Evolutionary conservation across 2,329 filamentous ascomycete species (phyloP).

Genomic region (Trichoderma arundinaceum): DNA sequence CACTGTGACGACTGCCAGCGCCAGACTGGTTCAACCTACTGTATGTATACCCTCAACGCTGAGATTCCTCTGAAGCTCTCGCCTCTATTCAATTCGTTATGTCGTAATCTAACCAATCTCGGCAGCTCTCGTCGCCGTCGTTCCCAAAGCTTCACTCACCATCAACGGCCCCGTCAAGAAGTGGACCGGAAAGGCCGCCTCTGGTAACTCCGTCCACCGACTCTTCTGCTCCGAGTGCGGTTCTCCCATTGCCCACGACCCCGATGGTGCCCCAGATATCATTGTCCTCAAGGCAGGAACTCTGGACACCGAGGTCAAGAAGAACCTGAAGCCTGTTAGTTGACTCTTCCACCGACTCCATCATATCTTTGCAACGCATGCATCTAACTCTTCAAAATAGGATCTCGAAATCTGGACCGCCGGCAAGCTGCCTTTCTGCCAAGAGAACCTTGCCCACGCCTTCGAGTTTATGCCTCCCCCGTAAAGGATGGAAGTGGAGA

Average conservation of each 20-base stretch:
- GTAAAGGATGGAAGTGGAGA: conserved; percentile 47
- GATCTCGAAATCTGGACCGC: conserved; percentile 73
- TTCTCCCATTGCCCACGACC: conserved; percentile 72
- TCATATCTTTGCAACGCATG: no score
- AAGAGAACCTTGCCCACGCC: conserved; percentile 67
- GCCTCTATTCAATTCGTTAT: background rate
- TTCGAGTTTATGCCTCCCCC: conserved; percentile 65
- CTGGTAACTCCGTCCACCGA: conserved; percentile 68
- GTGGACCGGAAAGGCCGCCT: conserved; percentile 63
- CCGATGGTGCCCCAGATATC: conserved; percentile 71
- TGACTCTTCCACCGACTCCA: background rate
- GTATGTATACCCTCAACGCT: conserved; percentile 46
- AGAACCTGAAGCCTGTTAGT: conserved; percentile 67
- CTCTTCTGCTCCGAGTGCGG: conserved; percentile 74
- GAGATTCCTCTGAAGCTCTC: background rate
- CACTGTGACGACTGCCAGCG: conserved; percentile 77
- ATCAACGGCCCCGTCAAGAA: conserved; percentile 69
- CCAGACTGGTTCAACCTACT: conserved; percentile 72
- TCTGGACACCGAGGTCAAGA: conserved; percentile 68
- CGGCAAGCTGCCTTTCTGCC: conserved; percentile 72
- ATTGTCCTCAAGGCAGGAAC: conserved; percentile 73
- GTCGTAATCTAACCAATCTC: background rate
- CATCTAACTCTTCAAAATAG: conserved; percentile 43
- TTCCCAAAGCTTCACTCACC: conserved; percentile 68
- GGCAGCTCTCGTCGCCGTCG: conserved; percentile 68